phyloP scores from a whole-genome alignment of 139 green algal species.

The Chlamydomonas sphaeroides region DNA sequence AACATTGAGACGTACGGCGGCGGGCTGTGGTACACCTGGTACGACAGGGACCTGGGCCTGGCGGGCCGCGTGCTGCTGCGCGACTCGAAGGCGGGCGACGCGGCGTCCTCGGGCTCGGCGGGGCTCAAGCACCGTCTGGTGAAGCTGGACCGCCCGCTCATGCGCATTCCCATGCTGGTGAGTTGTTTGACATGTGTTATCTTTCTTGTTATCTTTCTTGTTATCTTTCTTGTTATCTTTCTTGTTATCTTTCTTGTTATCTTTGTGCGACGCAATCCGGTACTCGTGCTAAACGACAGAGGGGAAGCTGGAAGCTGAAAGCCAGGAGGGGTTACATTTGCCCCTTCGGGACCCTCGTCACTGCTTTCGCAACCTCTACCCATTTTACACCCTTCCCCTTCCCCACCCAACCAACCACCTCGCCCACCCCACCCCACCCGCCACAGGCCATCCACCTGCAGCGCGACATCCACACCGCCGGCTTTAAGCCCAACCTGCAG shows the following conservation, averaged over 20 bases:
- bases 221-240: too few species aligned
- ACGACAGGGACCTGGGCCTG: constrained; percentile 94
- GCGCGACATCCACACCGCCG: constrained; percentile 77
- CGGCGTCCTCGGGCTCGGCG: neutral
- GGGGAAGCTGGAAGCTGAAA: too few species aligned
- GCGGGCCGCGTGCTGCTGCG: constrained; percentile 85
- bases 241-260: too few species aligned
- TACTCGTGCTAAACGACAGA: too few species aligned
- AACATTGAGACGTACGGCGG: constrained; percentile 96
- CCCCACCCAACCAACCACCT: too few species aligned
- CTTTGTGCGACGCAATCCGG: too few species aligned
- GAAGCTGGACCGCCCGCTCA: constrained; percentile 79
- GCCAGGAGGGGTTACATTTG: too few species aligned
- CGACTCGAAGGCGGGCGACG: constrained; percentile 11
- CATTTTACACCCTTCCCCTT: too few species aligned
- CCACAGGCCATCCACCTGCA: constrained; percentile 71
- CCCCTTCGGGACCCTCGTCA: too few species aligned
- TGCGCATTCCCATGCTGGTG: constrained; percentile 78
- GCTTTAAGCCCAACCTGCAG: constrained; percentile 95
- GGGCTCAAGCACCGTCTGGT: constrained; percentile 54
- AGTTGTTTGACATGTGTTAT: too few species aligned
- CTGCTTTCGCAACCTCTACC: too few species aligned
- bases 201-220: too few species aligned
- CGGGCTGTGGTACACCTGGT: constrained; percentile 98
- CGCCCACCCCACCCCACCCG: neutral